Conservation (phyloP, 768 basidiomycete genomes). For the Erythrobasidium yunnanense region DNA sequence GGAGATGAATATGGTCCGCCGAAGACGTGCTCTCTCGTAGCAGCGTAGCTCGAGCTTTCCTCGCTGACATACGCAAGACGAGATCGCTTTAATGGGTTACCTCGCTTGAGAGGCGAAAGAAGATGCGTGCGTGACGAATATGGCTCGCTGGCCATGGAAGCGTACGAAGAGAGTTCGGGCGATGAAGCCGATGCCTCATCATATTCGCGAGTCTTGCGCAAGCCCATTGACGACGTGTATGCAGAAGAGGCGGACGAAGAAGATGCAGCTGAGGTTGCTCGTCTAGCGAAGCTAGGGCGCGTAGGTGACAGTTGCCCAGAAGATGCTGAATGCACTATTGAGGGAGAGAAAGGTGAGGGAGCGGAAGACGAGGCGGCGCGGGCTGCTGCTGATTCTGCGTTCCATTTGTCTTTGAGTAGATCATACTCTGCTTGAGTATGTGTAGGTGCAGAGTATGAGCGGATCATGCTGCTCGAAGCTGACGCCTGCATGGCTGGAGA, state of each 20-base stretch:
- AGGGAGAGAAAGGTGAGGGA: background rate
- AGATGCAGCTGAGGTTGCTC: constrained; percentile 10
- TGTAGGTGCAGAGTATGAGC: constrained; percentile 14
- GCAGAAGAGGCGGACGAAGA: background rate
- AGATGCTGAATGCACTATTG: background rate
- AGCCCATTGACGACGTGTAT: background rate
- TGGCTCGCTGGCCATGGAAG: background rate
- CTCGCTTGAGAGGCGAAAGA: constrained; percentile 9
- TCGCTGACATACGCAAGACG: background rate
- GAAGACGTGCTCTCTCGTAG: too few species aligned
- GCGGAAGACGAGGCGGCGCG: background rate
- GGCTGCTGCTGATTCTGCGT: constrained; percentile 7
- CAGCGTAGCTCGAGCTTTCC: too few species aligned
- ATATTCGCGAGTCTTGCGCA: background rate
- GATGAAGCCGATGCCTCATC: background rate
- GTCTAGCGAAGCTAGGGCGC: background rate
- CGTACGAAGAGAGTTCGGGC: background rate
- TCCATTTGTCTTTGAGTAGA: background rate
- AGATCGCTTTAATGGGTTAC: constrained; percentile 13
- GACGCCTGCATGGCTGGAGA: background rate
- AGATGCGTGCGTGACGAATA: constrained; percentile 10
- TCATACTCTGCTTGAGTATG: constrained; percentile 8
- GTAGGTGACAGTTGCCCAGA: background rate
- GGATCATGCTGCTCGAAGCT: constrained; percentile 10
- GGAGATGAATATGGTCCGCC: background rate